These are phyloP conservation scores for Copromyces sp. DNA, from an alignment of 495 filamentous ascomycete genomes.

Conservation along the genomic window DNA sequence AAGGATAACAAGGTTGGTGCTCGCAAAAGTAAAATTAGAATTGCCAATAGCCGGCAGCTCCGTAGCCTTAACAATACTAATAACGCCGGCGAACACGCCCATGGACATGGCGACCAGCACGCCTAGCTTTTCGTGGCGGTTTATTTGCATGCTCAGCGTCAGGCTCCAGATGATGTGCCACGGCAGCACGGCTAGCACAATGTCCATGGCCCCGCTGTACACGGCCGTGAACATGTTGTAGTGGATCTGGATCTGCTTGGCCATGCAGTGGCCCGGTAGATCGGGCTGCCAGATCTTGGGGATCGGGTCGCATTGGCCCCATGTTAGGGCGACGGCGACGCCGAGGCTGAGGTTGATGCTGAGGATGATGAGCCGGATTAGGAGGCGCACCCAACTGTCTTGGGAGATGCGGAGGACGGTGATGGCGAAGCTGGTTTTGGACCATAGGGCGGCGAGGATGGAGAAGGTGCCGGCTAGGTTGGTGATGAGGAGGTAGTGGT, in stretches of 20 bases:
- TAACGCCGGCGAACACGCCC: constrained; percentile 23
- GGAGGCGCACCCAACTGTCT: constrained; percentile 15
- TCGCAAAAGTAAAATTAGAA: constrained; percentile 14
- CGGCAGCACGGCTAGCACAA: constrained; percentile 24
- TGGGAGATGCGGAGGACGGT: constrained; percentile 25
- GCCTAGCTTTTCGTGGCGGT: constrained; percentile 25
- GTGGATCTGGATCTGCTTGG: constrained; percentile 15
- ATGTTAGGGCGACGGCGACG: constrained; percentile 22
- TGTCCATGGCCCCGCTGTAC: constrained; percentile 25
- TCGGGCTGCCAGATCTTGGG: constrained; percentile 20
- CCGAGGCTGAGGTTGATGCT: constrained; percentile 24
- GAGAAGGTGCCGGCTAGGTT: constrained; percentile 24
- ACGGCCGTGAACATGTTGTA: constrained; percentile 27
- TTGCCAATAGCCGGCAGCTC: constrained; percentile 21
- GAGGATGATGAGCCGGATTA: constrained; percentile 29
- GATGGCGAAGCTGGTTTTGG: constrained; percentile 27
- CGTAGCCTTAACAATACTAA: constrained; percentile 19
- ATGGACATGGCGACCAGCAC: constrained; percentile 30
- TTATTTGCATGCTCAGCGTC: constrained; percentile 24
- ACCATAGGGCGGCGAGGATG: constrained; percentile 24
- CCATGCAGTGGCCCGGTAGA: constrained; percentile 25
- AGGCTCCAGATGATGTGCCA: constrained; percentile 30
- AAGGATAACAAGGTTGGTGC: constrained; percentile 19
- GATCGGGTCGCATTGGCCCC: constrained; percentile 25
- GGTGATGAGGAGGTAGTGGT: constrained; percentile 15